Percentiles rank a stretch among this genome's conserved stretches.
phyloP scores from a whole-genome alignment of 1,284 basidiomycete genomes.

The Ustilago sp. region DNA sequence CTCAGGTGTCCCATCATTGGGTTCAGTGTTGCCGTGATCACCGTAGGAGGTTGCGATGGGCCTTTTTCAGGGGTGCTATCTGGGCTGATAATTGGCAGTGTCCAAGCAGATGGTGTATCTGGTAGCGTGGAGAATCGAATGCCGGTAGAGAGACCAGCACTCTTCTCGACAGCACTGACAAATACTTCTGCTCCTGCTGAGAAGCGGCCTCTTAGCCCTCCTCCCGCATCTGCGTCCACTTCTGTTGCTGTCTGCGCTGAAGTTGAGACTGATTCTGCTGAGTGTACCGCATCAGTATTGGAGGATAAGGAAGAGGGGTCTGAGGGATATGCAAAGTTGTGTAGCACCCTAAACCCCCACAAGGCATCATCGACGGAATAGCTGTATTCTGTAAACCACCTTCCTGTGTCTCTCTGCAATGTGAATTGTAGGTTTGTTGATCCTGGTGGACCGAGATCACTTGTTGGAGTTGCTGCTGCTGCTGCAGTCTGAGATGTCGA shows the following conservation, averaged over 20 bases:
- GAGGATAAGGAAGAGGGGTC: background rate
- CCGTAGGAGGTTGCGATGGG: constrained; percentile 79
- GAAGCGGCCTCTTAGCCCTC: constrained; percentile 85
- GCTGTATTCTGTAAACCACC: constrained; percentile 92
- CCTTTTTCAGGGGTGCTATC: constrained; percentile 52
- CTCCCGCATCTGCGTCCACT: constrained; percentile 71
- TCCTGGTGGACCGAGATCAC: constrained; percentile 49
- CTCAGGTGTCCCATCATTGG: constrained; percentile 96
- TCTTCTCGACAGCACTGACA: constrained; percentile 90
- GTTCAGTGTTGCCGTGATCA: constrained; percentile 92
- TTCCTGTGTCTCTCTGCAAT: constrained; percentile 89
- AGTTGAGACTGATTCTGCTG: background rate
- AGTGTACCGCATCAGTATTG: too few relatives aligned
- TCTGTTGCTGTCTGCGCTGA: constrained; percentile 71
- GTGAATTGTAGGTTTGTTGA: constrained; percentile 78
- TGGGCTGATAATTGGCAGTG: constrained; percentile 10
- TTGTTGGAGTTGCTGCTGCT: constrained; percentile 12
- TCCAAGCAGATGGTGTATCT: constrained; percentile 72
- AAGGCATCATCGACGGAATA: constrained; percentile 94
- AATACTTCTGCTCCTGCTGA: constrained; percentile 94
- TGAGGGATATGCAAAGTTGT: constrained; percentile 79
- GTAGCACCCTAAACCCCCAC: constrained; percentile 88
- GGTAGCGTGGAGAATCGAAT: constrained; percentile 90
- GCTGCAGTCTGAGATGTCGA: background rate
- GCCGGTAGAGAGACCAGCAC: constrained; percentile 93